These are phyloP conservation scores for Cucurbitaria berberidis DNA, from an alignment of 2,329 filamentous ascomycete genomes.

Conservation along the genomic window DNA sequence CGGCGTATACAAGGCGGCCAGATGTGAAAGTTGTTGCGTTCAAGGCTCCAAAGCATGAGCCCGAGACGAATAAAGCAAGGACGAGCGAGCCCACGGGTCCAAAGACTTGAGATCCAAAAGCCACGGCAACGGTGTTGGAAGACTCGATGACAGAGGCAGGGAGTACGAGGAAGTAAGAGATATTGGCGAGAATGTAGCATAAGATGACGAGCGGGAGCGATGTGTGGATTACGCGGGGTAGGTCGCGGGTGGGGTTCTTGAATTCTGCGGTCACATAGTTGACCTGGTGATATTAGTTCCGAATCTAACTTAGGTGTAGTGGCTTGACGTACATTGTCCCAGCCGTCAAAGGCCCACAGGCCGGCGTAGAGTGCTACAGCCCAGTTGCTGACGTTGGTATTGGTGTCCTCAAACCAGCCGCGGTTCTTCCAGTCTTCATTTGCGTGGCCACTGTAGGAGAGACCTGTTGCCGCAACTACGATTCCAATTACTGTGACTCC, in stretches of 20 bases:
- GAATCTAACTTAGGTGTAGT: background rate
- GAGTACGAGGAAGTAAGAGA: slow-evolving; percentile 93
- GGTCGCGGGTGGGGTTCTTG: slow-evolving; percentile 84
- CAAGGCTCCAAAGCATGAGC: slow-evolving; percentile 90
- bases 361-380: slow-evolving; percentile 94
- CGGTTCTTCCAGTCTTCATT: slow-evolving; percentile 86
- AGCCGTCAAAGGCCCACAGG: slow-evolving; percentile 97
- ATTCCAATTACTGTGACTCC: slow-evolving; percentile 88
- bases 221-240: slow-evolving; percentile 94
- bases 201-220: slow-evolving; percentile 94
- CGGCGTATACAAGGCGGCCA: slow-evolving; percentile 88
- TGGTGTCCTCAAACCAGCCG: slow-evolving; percentile 89
- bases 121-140: slow-evolving; percentile 93
- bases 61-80: slow-evolving; percentile 86
- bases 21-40: slow-evolving; percentile 95
- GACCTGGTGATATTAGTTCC: slow-evolving; percentile 63
- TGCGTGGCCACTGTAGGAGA: slow-evolving; percentile 75
- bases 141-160: slow-evolving; percentile 80
- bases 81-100: slow-evolving; percentile 81
- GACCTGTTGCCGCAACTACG: slow-evolving; percentile 85
- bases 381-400: slow-evolving; percentile 80
- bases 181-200: slow-evolving; percentile 87
- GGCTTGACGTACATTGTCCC: slow-evolving; percentile 81
- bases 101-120: slow-evolving; percentile 90
- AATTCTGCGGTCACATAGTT: slow-evolving; percentile 99